A percentile compares a stretch with the other conserved stretches of the same genome.
Conservation (phyloP, 1,139 yeast genomes). For the Scheffersomyces insectosa region DNA sequence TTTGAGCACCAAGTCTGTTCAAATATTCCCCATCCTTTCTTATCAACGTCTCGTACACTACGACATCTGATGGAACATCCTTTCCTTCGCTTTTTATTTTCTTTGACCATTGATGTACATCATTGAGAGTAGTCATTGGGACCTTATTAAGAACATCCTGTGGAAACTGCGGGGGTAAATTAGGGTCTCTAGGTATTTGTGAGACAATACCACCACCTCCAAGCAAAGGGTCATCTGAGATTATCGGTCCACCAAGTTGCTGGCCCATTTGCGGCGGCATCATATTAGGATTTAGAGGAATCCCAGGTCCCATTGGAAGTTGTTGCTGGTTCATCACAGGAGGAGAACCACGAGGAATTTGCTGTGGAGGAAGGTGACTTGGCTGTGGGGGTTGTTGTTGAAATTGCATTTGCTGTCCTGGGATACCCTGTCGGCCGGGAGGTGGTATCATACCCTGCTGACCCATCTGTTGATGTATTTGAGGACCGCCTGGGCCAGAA, state of each 20-base stretch:
- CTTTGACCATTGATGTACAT: conserved; percentile 57
- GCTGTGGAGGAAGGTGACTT: neutral
- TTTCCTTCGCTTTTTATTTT: conserved; percentile 42
- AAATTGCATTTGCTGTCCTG: too few species aligned
- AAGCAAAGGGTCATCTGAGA: too few species aligned
- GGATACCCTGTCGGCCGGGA: too few species aligned
- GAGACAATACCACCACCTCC: neutral
- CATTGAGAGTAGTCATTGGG: conserved; percentile 14
- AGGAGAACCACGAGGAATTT: conserved; percentile 1
- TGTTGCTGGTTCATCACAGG: neutral
- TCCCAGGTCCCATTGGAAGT: neutral
- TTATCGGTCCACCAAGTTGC: too few species aligned
- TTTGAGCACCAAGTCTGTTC: conserved; percentile 33
- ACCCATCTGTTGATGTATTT: neutral
- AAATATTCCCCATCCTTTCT: conserved; percentile 49
- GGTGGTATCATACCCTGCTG: neutral
- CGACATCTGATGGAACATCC: conserved; percentile 48
- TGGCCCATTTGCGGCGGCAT: too few species aligned
- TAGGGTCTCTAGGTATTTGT: neutral
- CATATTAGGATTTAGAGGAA: too few species aligned
- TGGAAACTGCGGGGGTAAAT: conserved; percentile 10
- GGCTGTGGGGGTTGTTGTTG: too few species aligned
- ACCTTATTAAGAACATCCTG: conserved; percentile 16
- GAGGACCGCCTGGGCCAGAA: too few species aligned
- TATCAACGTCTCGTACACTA: conserved; percentile 60